Percentiles rank a stretch among this genome's conserved stretches.
These are phyloP conservation scores for Herpetomonas samuelpessoai DNA, from an alignment of 208 protist species.

Conservation along the genomic window DNA sequence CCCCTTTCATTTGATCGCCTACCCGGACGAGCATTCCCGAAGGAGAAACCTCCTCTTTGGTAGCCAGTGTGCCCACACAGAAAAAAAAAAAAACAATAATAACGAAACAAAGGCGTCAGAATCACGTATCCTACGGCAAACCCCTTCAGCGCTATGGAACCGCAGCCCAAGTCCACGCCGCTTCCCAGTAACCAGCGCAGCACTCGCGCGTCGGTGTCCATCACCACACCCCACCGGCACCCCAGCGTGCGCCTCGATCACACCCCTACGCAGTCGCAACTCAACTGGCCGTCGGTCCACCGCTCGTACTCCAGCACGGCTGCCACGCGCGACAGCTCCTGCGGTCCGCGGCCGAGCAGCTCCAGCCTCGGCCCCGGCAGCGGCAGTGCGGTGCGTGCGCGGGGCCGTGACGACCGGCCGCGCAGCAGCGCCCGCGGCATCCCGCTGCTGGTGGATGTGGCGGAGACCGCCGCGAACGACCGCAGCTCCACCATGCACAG, in stretches of 20 bases:
- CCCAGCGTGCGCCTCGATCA: conserved; percentile 17
- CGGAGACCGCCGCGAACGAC: conserved; percentile 1
- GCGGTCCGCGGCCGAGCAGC: conserved; percentile 21
- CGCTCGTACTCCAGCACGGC: conserved; percentile 33
- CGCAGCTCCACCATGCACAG: conserved; percentile 27
- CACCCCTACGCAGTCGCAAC: neutral
- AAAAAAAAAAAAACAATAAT: too few relatives aligned
- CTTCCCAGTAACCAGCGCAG: too few relatives aligned
- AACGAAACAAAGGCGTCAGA: too few relatives aligned
- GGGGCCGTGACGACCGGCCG: conserved; percentile 1
- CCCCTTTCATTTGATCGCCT: neutral
- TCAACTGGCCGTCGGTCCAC: conserved; percentile 34
- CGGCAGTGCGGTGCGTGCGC: neutral
- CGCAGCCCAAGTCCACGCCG: too few relatives aligned
- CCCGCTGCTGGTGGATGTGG: conserved; percentile 26
- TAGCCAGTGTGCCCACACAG: too few relatives aligned
- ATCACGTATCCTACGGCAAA: too few relatives aligned
- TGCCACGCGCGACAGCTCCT: conserved; percentile 34
- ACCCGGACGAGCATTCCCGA: too few relatives aligned
- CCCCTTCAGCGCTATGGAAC: too few relatives aligned
- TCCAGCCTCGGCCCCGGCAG: conserved; percentile 3
- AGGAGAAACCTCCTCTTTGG: too few relatives aligned
- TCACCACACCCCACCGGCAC: conserved; percentile 16
- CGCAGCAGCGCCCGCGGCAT: conserved; percentile 15
- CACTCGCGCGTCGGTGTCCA: too few relatives aligned